Evolutionary conservation across 2,329 filamentous ascomycete species (phyloP), one percentile per base, ranked within the genome.

Genomic region (Ascochyta clinopodiicola): DNA sequence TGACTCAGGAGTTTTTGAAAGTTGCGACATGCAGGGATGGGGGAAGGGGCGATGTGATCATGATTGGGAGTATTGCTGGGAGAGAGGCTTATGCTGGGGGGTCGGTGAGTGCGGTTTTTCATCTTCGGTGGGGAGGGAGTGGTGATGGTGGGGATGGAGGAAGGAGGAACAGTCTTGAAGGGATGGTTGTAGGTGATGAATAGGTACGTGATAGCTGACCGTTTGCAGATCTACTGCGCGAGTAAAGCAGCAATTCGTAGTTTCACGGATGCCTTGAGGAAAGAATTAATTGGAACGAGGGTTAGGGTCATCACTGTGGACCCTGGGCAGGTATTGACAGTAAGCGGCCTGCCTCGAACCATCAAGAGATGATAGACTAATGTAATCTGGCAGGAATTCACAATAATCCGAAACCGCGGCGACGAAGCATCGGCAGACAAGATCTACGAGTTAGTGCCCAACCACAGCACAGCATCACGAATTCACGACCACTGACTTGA

Each of bases 21-120:
- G 86, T 92, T 71, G 95, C 94, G 82, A 88, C 91, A 76, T 82
- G 83, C 67, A 66, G 79, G 57, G 83, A 93, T 44, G 88, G 90
- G 51, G 92, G 92, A 42, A 81, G 84, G 38, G 94, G 94, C 61
- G 94, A 97, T 73, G 91, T 98, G 72, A 96, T 98, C 79, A 97
- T 96, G 72, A 84, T 96, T 68, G 92, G 92, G 59, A 92, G 88
- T 67, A 92, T 96, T 71, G 92, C 92, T 24, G 92, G 91, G 22
- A 83, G 92, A 36, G 91, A 96, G 66, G 83, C 90, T 21, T 96
- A 96, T 75, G 81, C 86, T 1, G 91, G 91, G 36, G 92, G 92
- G 12, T 87, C 88, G 71, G 64, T 66, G 29, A 56, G 63, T 27
- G 25, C 5, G 9, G 34, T 50, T n/a, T 17, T n/a, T 15, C n/a